A percentile compares a stretch with the other conserved stretches of the same genome.
phyloP scores from a whole-genome alignment of 441 rosid genomes.

The Pelargonium myrrhifolium region DNA sequence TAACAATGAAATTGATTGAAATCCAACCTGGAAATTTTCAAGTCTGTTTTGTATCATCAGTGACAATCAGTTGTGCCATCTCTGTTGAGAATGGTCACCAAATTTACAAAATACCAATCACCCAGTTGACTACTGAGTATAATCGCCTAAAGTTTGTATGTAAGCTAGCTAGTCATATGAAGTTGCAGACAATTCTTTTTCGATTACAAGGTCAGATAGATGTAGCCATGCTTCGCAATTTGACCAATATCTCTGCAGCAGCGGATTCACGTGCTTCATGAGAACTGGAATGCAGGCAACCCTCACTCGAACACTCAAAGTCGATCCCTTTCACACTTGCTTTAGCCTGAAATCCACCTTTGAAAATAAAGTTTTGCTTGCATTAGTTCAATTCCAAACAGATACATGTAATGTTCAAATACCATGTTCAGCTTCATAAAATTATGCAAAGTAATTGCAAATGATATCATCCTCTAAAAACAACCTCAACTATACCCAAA shows the following conservation, averaged over 20 bases:
- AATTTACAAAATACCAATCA: no score
- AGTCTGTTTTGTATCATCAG: no score
- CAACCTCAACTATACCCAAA: neutral
- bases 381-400: slow-evolving; percentile 13
- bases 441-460: neutral
- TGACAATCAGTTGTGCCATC: no score
- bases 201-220: slow-evolving; percentile 4
- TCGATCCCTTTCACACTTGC: slow-evolving; percentile 36
- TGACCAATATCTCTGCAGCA: slow-evolving; percentile 33
- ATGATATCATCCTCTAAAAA: neutral
- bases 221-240: slow-evolving; percentile 19
- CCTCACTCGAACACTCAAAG: slow-evolving; percentile 30
- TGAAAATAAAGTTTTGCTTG: slow-evolving; percentile 2
- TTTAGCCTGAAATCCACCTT: slow-evolving; percentile 56
- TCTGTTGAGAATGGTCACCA: no score
- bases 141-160: no score
- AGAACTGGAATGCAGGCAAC: slow-evolving; percentile 31
- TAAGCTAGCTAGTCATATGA: no score
- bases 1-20: no score
- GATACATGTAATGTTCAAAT: neutral
- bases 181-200: no score
- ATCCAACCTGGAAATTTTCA: no score
- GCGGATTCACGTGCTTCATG: slow-evolving; percentile 63
- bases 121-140: no score
- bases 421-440: neutral